Base-by-base conservation (phyloP, 352 stramenopile genomes). In the Pythium plurisporium region DNA sequence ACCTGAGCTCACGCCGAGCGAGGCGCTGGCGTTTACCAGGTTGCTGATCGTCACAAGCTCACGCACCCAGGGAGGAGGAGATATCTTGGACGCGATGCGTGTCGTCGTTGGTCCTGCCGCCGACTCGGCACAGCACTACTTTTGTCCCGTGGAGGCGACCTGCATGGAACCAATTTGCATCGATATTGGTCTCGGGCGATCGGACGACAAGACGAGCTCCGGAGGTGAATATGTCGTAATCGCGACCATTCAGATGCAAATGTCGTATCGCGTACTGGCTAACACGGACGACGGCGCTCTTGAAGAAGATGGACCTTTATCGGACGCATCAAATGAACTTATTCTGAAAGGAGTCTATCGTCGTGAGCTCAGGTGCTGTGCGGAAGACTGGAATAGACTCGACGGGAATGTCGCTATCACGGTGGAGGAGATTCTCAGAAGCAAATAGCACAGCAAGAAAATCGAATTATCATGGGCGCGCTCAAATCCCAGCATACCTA, bases 71-170 rank as follows among this genome's bases (percentile, higher is more conserved):
- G 78, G 78, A 5, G 78, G 76, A 0, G 81, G 76, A 5, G 81
- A 91, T 44, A 87, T 91, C 36, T 62, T 87, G 5, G 79, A 91
- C 49, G 72, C 72, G 3, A 64, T 89, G 34, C 73, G 86, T 23
- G 34, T 84, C 2, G 55, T 86, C 20, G 67, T 89, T 44, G 61
- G 64, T 10, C 10, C 34, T 5, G 10, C 12, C 0, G 25, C 26
- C 11, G 42, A 46, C 0, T 9, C 59, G 26, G 59, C 77, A 14
- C 62, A 70, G 9, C 80, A 74, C 47, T 86, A 63, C 51, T 72
- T 89, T 15, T 89, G 78, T 31, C 77, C 79, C 2, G 14, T 45
- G 5, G 70, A 84, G 26, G 48, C 72, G 27, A 50, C 37, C 29
- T 53, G 62, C 12, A 79, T 73, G 31, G 58, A 79, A 20, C 74